A percentile compares a stretch with the other conserved stretches of the same genome.
These are phyloP conservation scores for Magnolia sinica DNA, from an alignment of 164 flowering plant genomes.

Conservation along the genomic window DNA sequence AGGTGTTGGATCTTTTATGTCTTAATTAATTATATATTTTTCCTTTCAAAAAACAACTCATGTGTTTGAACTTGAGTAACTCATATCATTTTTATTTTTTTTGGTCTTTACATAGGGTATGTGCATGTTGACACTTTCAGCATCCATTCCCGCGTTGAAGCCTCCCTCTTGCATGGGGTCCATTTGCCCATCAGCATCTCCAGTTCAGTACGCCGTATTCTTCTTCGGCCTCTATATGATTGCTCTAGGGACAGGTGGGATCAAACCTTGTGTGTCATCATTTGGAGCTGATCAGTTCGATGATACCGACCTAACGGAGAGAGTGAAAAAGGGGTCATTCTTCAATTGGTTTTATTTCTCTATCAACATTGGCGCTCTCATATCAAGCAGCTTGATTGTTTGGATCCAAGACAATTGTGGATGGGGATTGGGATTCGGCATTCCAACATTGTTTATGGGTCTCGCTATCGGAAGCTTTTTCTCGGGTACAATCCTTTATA, in stretches of 20 bases:
- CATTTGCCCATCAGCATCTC: slow-evolving; percentile 57
- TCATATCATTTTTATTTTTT: neutral
- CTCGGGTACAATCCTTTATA: slow-evolving; percentile 68
- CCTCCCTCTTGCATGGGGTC: slow-evolving; percentile 62
- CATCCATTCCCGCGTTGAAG: slow-evolving; percentile 62
- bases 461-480: slow-evolving; percentile 73
- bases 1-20: too few relatives aligned
- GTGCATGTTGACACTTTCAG: slow-evolving; percentile 77
- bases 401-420: slow-evolving; percentile 87
- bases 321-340: slow-evolving; percentile 75
- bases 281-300: slow-evolving; percentile 95
- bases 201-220: slow-evolving; percentile 69
- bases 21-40: too few relatives aligned
- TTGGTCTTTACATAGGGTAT: slow-evolving; percentile 52
- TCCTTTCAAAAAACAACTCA: too few relatives aligned
- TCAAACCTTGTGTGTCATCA: slow-evolving; percentile 87
- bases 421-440: slow-evolving; percentile 92
- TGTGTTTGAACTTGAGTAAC: neutral
- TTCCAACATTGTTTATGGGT: slow-evolving; percentile 81
- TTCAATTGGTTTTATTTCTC: slow-evolving; percentile 94
- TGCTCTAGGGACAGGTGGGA: slow-evolving; percentile 88
- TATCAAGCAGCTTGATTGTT: slow-evolving; percentile 72
- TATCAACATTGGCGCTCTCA: slow-evolving; percentile 75
- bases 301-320: slow-evolving; percentile 69
- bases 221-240: slow-evolving; percentile 75